Evolutionary conservation across 768 basidiomycete species (phyloP).

Genomic region (Terana coerulea): DNA sequence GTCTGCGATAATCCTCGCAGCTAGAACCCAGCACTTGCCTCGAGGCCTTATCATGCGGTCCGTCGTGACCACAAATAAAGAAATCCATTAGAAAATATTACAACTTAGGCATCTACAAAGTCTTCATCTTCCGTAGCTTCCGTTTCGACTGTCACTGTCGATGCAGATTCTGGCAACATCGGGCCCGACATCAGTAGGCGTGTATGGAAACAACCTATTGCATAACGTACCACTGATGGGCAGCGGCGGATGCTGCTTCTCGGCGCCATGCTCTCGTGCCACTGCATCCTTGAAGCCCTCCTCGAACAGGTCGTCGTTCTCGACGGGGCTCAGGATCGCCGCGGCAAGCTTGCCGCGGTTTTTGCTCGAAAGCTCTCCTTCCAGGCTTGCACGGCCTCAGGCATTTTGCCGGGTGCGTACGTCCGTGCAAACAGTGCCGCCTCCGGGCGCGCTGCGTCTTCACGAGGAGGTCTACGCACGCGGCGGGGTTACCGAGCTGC

Average conservation of each 20-base stretch:
- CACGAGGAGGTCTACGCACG: slow-evolving; percentile 80
- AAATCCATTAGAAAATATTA: slow-evolving; percentile 4
- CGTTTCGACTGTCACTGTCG: neutral
- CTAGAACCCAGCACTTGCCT: no score
- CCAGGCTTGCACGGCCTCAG: slow-evolving; percentile 77
- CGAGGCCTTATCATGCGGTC: neutral
- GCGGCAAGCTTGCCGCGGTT: slow-evolving; percentile 76
- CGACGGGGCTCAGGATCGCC: slow-evolving; percentile 70
- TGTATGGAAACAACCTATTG: neutral
- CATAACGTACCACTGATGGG: slow-evolving; percentile 9
- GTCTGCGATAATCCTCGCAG: no score
- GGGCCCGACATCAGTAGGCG: neutral
- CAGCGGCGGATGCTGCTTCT: slow-evolving; percentile 5
- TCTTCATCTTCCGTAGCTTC: slow-evolving; percentile 8
- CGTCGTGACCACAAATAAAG: neutral
- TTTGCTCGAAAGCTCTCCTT: slow-evolving; percentile 63
- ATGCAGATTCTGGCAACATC: neutral
- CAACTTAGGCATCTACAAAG: slow-evolving; percentile 8
- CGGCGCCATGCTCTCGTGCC: slow-evolving; percentile 28
- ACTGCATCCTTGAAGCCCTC: slow-evolving; percentile 55
- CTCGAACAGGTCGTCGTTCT: slow-evolving; percentile 69
- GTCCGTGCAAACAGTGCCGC: slow-evolving; percentile 94
- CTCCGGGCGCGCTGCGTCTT: slow-evolving; percentile 88
- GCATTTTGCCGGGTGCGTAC: slow-evolving; percentile 76
- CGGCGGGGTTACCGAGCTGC: slow-evolving; percentile 74